Conservation (phyloP, 2,329 filamentous ascomycete species). For the Colletotrichum sidae region DNA sequence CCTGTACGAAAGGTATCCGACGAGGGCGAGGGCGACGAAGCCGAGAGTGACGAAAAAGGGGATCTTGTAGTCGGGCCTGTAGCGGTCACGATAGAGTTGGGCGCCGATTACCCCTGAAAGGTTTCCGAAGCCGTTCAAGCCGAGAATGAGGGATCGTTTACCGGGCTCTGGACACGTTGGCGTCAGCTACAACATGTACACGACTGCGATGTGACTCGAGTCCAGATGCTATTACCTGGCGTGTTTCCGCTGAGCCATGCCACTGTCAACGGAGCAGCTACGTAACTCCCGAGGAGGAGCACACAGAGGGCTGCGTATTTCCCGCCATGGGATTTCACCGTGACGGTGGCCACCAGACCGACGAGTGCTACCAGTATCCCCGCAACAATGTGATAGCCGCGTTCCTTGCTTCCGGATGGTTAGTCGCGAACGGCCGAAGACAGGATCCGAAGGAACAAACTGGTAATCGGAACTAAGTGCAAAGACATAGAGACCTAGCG, state of each 20-base stretch:
- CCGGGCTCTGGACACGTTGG: conserved; percentile 40
- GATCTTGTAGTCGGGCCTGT: conserved; percentile 45
- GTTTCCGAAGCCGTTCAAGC: conserved; percentile 50
- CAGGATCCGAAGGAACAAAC: conserved; percentile 3
- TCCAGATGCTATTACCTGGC: conserved; percentile 19
- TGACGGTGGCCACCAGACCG: conserved; percentile 43
- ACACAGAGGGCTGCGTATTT: conserved; percentile 47
- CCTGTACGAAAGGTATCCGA: conserved; percentile 47
- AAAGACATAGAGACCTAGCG: conserved; percentile 44
- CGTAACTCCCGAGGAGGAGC: conserved; percentile 46
- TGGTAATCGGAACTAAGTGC: conserved; percentile 45
- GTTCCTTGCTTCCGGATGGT: conserved; percentile 38
- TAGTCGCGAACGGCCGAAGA: not conserved
- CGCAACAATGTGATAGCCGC: conserved; percentile 46
- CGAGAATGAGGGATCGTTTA: conserved; percentile 47
- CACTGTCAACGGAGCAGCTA: conserved; percentile 46
- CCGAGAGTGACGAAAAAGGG: conserved; percentile 48
- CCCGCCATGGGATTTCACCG: conserved; percentile 34
- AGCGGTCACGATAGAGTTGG: conserved; percentile 44
- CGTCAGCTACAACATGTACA: not conserved
- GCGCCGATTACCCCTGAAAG: conserved; percentile 47
- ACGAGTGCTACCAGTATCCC: conserved; percentile 43
- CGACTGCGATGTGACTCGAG: not conserved
- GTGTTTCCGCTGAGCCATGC: conserved; percentile 50
- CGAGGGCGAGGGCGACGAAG: conserved; percentile 44